Conservation (phyloP, 1,284 basidiomycete species). For the Ceratobasidium sp. region DNA sequence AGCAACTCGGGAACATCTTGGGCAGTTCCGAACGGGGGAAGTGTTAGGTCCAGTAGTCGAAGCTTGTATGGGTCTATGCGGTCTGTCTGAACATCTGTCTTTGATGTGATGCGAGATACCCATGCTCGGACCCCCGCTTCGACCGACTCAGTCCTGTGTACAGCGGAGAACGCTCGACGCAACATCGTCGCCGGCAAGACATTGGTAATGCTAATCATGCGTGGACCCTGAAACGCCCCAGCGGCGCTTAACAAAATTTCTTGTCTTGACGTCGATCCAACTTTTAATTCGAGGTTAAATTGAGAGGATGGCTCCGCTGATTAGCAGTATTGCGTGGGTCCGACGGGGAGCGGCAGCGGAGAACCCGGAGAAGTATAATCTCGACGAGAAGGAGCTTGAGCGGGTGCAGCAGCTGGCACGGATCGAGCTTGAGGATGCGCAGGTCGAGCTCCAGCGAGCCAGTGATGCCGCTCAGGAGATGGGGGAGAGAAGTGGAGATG, state of each 20-base stretch:
- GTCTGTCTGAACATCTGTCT: slow-evolving; percentile 20
- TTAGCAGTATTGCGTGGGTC: slow-evolving; percentile 75
- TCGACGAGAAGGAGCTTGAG: slow-evolving; percentile 91
- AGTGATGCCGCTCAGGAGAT: slow-evolving; percentile 79
- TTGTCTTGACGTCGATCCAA: not conserved
- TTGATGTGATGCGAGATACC: slow-evolving; percentile 9
- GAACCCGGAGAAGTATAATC: slow-evolving; percentile 87
- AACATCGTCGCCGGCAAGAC: not conserved
- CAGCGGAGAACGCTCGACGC: not conserved
- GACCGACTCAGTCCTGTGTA: not conserved
- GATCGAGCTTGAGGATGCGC: slow-evolving; percentile 88
- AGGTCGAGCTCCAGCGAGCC: slow-evolving; percentile 83
- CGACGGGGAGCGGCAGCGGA: slow-evolving; percentile 79
- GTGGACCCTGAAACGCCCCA: slow-evolving; percentile 25
- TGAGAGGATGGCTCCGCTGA: slow-evolving; percentile 52
- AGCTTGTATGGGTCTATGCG: slow-evolving; percentile 25
- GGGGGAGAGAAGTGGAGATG: slow-evolving; percentile 68
- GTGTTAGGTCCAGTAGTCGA: slow-evolving; percentile 28
- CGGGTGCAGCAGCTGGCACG: slow-evolving; percentile 90
- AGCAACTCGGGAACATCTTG: not conserved
- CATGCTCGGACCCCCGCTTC: slow-evolving; percentile 23
- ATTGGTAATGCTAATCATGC: not conserved
- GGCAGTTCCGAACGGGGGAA: slow-evolving; percentile 11
- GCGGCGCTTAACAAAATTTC: slow-evolving; percentile 42
- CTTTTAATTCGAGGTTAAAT: no score